Evolutionary conservation across 192 early-diverging fungal species (phyloP).

Genomic region (Funneliformis mosseae): DNA sequence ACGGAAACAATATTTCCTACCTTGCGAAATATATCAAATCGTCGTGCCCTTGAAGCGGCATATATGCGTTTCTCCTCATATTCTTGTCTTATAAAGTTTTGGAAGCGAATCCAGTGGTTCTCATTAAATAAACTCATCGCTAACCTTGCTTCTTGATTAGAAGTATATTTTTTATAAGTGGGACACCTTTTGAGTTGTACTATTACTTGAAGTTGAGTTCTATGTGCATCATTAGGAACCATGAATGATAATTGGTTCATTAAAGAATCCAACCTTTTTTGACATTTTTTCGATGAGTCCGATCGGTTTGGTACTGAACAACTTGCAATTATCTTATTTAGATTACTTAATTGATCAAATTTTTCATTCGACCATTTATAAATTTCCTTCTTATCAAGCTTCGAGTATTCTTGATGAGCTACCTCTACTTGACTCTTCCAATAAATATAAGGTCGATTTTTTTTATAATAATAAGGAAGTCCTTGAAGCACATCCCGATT

Average conservation of each 20-base stretch:
- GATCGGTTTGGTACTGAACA: background rate
- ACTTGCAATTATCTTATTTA: background rate
- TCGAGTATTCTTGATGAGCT: conserved; percentile 6
- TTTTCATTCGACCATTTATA: background rate
- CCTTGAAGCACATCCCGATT: background rate
- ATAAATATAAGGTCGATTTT: background rate
- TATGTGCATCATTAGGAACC: conserved; percentile 14
- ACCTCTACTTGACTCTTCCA: conserved; percentile 1
- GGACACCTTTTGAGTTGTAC: conserved; percentile 4
- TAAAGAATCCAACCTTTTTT: background rate
- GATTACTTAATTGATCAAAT: background rate
- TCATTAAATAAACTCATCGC: background rate
- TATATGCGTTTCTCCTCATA: conserved; percentile 1
- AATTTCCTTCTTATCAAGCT: background rate
- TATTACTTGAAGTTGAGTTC: background rate
- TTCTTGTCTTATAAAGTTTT: background rate
- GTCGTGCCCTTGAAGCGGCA: background rate
- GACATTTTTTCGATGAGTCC: background rate
- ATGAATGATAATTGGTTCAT: background rate
- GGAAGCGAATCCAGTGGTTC: conserved; percentile 2
- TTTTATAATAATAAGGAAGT: background rate
- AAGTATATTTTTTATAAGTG: conserved; percentile 14
- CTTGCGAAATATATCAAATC: conserved; percentile 1
- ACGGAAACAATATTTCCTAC: background rate
- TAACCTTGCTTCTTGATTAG: background rate